phyloP scores from a whole-genome alignment of 169 alveolate genomes.

The Babesia divergens region DNA sequence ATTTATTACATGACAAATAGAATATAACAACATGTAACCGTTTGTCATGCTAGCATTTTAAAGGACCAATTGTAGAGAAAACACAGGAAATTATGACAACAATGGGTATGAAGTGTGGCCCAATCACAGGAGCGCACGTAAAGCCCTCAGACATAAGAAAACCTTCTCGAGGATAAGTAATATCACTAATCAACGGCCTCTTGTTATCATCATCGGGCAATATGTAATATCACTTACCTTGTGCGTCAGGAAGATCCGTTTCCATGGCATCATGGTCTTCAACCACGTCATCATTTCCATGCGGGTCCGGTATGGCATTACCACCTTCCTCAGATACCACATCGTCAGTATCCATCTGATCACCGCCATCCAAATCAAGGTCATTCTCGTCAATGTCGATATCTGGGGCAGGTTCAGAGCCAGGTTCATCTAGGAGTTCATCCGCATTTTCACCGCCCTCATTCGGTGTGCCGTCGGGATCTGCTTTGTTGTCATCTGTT shows the following conservation, averaged over 20 bases:
- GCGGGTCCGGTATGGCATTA: constrained; percentile 44
- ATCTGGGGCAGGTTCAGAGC: constrained; percentile 9
- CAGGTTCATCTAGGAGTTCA: not conserved
- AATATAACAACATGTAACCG: not conserved
- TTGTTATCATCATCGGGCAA: constrained; percentile 49
- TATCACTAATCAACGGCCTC: constrained; percentile 59
- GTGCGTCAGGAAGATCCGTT: not conserved
- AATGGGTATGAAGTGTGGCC: too few species aligned
- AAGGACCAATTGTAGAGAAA: not conserved
- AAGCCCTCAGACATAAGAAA: constrained; percentile 46
- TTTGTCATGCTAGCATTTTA: too few species aligned
- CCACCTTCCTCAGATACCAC: constrained; percentile 7
- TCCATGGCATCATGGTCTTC: constrained; percentile 17
- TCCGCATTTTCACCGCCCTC: not conserved
- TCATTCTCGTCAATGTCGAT: constrained; percentile 3
- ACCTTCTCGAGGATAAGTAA: constrained; percentile 42
- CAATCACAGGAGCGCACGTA: too few species aligned
- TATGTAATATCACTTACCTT: constrained; percentile 17
- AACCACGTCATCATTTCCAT: constrained; percentile 47
- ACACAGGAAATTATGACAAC: too few species aligned
- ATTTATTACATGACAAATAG: not conserved
- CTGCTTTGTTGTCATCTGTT: constrained; percentile 43
- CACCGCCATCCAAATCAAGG: constrained; percentile 8
- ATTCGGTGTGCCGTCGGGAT: constrained; percentile 12
- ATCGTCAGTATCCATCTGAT: not conserved